Conservation (phyloP, 2,329 filamentous ascomycete genomes). For the Penicillium sp. region DNA sequence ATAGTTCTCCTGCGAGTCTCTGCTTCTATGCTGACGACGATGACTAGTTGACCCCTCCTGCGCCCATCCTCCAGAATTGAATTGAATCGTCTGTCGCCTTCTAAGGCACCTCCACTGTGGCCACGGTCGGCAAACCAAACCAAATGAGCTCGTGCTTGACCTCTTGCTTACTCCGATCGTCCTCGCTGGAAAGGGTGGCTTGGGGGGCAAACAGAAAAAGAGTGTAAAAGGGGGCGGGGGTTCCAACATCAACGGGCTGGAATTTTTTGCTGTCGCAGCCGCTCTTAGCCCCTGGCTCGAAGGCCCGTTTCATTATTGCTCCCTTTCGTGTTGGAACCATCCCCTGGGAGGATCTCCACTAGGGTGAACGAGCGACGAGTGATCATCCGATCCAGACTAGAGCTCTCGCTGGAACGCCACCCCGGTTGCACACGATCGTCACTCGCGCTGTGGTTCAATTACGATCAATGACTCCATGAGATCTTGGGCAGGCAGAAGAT, state of each 20-base stretch:
- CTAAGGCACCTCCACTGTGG: too few species aligned
- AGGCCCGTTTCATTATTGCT: not conserved
- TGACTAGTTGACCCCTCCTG: not conserved
- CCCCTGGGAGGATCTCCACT: conserved; percentile 5
- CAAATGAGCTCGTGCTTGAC: too few species aligned
- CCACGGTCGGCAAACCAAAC: too few species aligned
- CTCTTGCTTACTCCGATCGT: too few species aligned
- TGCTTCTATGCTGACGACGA: not conserved
- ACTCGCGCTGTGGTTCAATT: not conserved
- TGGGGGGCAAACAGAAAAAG: not conserved
- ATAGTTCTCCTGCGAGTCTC: not conserved
- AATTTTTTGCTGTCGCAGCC: not conserved
- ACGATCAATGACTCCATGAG: conserved; percentile 15
- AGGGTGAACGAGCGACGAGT: conserved; percentile 6
- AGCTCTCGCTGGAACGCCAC: not conserved
- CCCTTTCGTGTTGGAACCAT: not conserved
- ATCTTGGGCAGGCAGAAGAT: not conserved
- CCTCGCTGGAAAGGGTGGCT: too few species aligned
- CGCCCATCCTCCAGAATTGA: not conserved
- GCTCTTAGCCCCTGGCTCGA: not conserved
- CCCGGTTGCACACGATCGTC: conserved; percentile 3
- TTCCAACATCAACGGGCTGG: not conserved
- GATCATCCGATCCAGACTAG: conserved; percentile 14
- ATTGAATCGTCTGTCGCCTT: too few species aligned
- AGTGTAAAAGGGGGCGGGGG: not conserved